A percentile compares a stretch with the other conserved stretches of the same genome.
Conservation (phyloP, 176 grass and related monocot genomes). For the Raddia guianensis region DNA sequence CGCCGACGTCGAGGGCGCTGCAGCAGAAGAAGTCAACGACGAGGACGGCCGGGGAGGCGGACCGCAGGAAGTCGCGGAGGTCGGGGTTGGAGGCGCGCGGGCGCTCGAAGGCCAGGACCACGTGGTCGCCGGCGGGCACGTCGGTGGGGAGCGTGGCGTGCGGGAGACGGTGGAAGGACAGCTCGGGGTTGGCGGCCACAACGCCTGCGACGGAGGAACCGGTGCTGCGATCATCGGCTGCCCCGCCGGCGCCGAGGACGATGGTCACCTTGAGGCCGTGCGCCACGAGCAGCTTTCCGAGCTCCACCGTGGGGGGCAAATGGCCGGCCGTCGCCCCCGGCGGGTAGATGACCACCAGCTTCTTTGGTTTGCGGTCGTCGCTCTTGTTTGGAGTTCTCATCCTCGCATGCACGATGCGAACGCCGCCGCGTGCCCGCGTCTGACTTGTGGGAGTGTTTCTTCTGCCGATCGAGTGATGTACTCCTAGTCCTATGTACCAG, state of each 20-base stretch:
- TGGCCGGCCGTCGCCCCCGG: conserved; percentile 39
- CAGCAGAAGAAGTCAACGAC: conserved; percentile 60
- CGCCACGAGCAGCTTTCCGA: conserved; percentile 45
- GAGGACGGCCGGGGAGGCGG: conserved; percentile 35
- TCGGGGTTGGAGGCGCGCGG: conserved; percentile 20
- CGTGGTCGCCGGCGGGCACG: conserved; percentile 9
- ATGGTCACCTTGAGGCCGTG: conserved; percentile 46
- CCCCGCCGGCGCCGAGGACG: conserved; percentile 31
- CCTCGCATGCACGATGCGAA: background rate
- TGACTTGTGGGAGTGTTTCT: no score
- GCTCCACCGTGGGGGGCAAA: conserved; percentile 43
- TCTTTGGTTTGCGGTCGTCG: background rate
- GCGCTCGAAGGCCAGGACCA: conserved; percentile 14
- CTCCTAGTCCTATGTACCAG: no score
- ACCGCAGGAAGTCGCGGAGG: conserved; percentile 34
- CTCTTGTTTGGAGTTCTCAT: background rate
- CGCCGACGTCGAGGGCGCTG: conserved; percentile 39
- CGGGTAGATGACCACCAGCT: conserved; percentile 55
- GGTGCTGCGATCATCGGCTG: conserved; percentile 9
- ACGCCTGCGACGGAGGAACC: conserved; percentile 19
- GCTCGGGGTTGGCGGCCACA: conserved; percentile 24
- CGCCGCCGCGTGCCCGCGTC: no score
- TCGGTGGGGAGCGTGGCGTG: background rate
- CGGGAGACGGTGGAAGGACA: conserved; percentile 52
- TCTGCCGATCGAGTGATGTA: no score